Conservation (phyloP, 306 rosid genomes). For the Rosa persica region DNA sequence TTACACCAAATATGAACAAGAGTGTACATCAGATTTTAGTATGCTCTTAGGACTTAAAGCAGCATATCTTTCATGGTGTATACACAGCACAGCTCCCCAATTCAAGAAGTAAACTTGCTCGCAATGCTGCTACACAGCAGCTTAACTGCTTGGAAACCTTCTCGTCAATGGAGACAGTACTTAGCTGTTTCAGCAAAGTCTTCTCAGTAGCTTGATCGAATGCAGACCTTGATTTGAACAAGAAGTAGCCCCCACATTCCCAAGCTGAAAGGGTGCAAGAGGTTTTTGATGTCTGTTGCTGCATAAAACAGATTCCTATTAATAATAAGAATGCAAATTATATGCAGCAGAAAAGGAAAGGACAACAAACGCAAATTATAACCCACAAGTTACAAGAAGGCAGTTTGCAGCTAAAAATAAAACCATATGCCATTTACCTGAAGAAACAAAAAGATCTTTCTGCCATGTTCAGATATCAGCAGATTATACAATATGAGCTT, state of each 20-base stretch:
- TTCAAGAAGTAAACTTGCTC: conserved; percentile 18
- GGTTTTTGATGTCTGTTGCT: conserved; percentile 19
- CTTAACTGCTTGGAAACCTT: conserved; percentile 36
- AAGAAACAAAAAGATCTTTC: conserved; percentile 38
- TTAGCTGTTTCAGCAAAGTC: conserved; percentile 18
- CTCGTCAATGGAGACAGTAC: conserved; percentile 26
- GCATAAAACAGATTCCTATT: conserved; percentile 8
- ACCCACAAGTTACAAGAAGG: neutral
- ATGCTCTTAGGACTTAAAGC: neutral
- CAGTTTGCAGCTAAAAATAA: neutral
- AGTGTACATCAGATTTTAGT: neutral
- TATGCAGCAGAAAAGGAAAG: neutral
- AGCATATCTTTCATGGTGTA: conserved; percentile 3
- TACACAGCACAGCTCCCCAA: neutral
- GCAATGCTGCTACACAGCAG: conserved; percentile 32
- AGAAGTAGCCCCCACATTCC: conserved; percentile 47
- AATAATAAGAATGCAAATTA: conserved; percentile 10
- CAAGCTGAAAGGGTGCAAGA: conserved; percentile 35
- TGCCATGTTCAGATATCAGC: conserved; percentile 38
- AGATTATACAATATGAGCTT: conserved; percentile 31
- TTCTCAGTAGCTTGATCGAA: conserved; percentile 35
- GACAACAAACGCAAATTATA: neutral
- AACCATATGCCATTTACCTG: conserved; percentile 25
- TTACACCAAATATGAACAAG: neutral
- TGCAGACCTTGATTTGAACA: conserved; percentile 33